Base-by-base conservation (phyloP, 2,329 filamentous ascomycete species). In the Orbilia blumenaviensis region DNA sequence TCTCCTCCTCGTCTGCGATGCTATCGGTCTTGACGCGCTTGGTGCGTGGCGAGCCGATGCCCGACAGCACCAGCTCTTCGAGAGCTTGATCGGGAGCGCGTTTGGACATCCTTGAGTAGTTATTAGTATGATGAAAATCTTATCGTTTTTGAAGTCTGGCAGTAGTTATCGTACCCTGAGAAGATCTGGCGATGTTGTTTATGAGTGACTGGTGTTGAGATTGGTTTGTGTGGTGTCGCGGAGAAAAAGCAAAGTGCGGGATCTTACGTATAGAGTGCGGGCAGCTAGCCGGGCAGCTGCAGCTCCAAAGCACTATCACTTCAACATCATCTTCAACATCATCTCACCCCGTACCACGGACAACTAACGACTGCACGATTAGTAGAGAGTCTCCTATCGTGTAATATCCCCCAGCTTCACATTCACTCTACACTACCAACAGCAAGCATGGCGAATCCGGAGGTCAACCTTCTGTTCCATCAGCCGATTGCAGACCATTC, bases 391-490 rank as follows among this genome's bases (percentile, higher is more conserved):
- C 73, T 77, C 73, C 73, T 77, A 71, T 77, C 73, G 79, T 54
- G 79, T 48, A n/a, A n/a, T n/a, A 32, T 62, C 16, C 42, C 58
- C 14, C 42, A 44, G 32, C 25, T 54, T 42, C 23, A 44, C 27
- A n/a, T 21, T 34, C 16, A n/a, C 36, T 42, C 21, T 16, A 16
- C 32, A 27, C 3, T 27, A 56, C 21, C 44, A 36, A n/a, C n/a
- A 41, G n/a, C 62, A 73, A 36, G n/a, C 75, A 98, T 98, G 94
- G 87, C 92, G 66, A 83, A 90, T 75, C 92, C 94, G 79, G 92
- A 98, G 87, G 92, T 96, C 73, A 93, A 98, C 85, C 94, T 98
- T 82, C 91, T 99, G 79, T 99, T 99, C 86, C 93, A 98, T 86
- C 89, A 91, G 80, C 93, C 94, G 77, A 97, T 99, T 82, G 92